Evolutionary conservation across 2,329 filamentous ascomycete species (phyloP), one percentile per base, ranked within the genome.

Genomic region (Talaromyces albobiverticillius): DNA sequence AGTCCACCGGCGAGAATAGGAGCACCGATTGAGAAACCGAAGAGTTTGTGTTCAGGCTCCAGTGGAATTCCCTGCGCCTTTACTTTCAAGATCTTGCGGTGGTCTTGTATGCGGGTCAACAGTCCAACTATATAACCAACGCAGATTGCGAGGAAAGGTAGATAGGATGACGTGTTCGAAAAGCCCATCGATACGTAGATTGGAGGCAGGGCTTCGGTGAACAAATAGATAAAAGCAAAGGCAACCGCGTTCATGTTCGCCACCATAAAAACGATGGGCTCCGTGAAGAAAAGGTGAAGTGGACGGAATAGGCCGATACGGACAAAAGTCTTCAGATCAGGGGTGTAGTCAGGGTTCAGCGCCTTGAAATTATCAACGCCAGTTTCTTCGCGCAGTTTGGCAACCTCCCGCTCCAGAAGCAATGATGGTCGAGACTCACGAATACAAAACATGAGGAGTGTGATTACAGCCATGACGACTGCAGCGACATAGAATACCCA

Each of bases 221-320:
- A 77, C 3, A 79, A 70, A 32, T 79, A 80, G 23, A 79, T 72
- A n/a, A 79, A 64, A 0, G 70, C 75, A 58, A 74, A 77, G 6
- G 71, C 70, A 14, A 73, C 62, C 8, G 72, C 72, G 8, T 69
- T 73, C 58, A 79, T 74, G 20, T 76, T 63, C 0, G 76, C 67
- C 10, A 75, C 67, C 36, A 71, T 62, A 34, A 74, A 69, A 25
- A 80, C 71, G 36, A 80, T 73, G 0, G 77, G 77, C 50, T 80
- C 76, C 2, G 71, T 75, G 58, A 73, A 69, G 53, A 79, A 71
- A 6, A 80, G 67, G 6, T 64, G 64, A 2, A 72, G 57, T 2
- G 76, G 76, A n/a, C 74, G 65, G 48, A 71, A 58, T 32, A 78
- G 66, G n/a, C 71, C 67, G 4, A 72, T 63, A 38, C 67, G 67